Evolutionary conservation across 371 early-diverging fungal genomes (phyloP), one percentile per base, ranked within the genome.

Genomic region (Lichtheimia ramosa): DNA sequence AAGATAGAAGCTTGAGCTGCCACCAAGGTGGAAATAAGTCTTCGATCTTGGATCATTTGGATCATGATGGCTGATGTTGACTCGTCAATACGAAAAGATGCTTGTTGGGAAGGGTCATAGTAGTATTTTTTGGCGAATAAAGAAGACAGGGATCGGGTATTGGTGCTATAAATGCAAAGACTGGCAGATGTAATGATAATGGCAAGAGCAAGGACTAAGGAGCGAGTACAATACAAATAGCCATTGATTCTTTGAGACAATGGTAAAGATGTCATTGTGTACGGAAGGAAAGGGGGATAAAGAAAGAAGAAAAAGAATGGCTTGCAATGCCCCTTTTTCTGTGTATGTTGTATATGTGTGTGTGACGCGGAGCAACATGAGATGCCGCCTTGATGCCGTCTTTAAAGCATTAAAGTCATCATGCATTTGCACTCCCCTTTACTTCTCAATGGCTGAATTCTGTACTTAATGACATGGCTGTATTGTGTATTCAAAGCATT

Each of bases 1-100:
- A 79, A 55, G 12, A 73, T 68, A 21, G 79, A 75, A 2, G 75
- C 75, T 25, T 75, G 79, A 6, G 74, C 65, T 13, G 79, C 73
- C 14, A 79, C 75, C 15, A 79, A 51, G 0, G 75, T 79, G 0
- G 79, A 69, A 15, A 79, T 79, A 15, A 79, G 54, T 15, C 72
- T 60, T 48, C 75, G 60, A 43, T 79, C 79, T 51, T 70, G 66
- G 2, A 75, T 67, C n/a, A 74, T 64, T 48, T 75, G 72, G 27
- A 57, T 27, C 23, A 64, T 21, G 12, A 64, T 16, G 8, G 43
- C 14, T 5, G 40, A 43, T 20, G n/a, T 39, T 40, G 13, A n/a
- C n/a, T 14, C 15, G 14, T 39, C 40, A 40, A 12, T 39, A 16
- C 20, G n/a, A 39, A n/a, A 27, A 0, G 49, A 23, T 0, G 49